A percentile compares a stretch with the other conserved stretches of the same genome.
These are phyloP conservation scores for Gastrolobium villosum DNA, from an alignment of 306 rosid species.

Conservation along the genomic window DNA sequence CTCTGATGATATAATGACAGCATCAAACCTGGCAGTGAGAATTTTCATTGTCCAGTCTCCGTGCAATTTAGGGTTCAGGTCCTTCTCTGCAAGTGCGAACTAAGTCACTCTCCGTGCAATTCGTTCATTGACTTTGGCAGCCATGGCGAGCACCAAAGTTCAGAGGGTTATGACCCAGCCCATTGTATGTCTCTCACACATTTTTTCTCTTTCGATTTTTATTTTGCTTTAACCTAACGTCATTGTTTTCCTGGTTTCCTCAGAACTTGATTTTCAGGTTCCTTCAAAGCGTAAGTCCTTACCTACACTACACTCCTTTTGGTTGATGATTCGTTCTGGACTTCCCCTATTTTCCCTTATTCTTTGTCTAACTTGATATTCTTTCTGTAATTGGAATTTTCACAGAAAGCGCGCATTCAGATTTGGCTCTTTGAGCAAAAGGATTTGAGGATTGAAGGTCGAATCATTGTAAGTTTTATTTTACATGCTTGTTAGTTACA, in stretches of 20 bases:
- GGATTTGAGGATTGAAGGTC: constrained; percentile 16
- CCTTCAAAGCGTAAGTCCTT: constrained; percentile 79
- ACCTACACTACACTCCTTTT: not conserved
- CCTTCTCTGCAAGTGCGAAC: no score
- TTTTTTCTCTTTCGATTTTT: constrained; percentile 19
- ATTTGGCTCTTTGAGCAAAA: constrained; percentile 23
- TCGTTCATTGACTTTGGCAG: constrained; percentile 30
- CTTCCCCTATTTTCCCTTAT: constrained; percentile 1
- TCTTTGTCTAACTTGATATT: not conserved
- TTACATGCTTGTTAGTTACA: not conserved
- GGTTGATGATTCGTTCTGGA: not conserved
- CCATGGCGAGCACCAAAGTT: constrained; percentile 96
- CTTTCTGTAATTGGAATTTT: no score
- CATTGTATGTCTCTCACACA: constrained; percentile 56
- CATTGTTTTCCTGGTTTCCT: not conserved
- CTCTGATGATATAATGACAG: no score
- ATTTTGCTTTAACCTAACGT: constrained; percentile 22
- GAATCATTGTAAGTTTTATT: constrained; percentile 9
- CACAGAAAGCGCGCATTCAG: not conserved
- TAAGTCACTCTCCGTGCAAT: no score
- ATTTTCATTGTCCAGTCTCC: no score
- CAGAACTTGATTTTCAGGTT: constrained; percentile 96
- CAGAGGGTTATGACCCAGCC: constrained; percentile 99
- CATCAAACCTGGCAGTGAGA: no score
- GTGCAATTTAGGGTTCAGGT: no score